Base-by-base conservation (phyloP, 2,329 filamentous ascomycete genomes). In the Ophiosphaerella narmari region DNA sequence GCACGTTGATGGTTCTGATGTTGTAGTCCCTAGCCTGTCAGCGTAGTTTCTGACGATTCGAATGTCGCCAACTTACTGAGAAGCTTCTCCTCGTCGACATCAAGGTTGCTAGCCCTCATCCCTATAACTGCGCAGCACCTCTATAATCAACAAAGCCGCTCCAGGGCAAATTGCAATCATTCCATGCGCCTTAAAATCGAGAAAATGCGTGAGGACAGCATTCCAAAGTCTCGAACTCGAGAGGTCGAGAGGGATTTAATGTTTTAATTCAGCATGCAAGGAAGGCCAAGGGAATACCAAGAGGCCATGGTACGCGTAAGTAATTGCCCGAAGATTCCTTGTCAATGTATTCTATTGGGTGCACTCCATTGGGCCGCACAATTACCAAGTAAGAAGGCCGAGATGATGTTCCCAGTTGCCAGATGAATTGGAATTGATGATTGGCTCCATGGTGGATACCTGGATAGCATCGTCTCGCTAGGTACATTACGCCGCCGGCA, bases 51-150 rank as follows among this genome's bases (percentile, higher is more conserved):
- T 31, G 5, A 13, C 4, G 4, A 24, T 8, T 16, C 14, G 6
- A 16, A 7, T 42, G 12, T 13, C 14, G 14, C 14, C 7, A 16
- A 29, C 33, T 16, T 48, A 60, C 60, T 46, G 32, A 65, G 50
- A 11, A 62, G 46, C 52, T 51, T 47, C 39, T 55, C 50, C 14
- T 49, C 55, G 38, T 62, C 60, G 31, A 50, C 54, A 7, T 4
- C 44, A 13, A 9, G 44, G 33, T 36, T 44, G n/a, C 34, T 48
- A 12, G 33, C 12, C 7, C 24, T 37, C 57, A 60, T 62, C 18
- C 18, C 24, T 12, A 38, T 5, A 39, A 3, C 11, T 7, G 18
- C 8, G 23, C 16, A 29, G 26, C 26, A 6, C 24, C 12, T 12
- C 18, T 8, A 11, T 12, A 18, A 39, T 39, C 14, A 16, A 39